phyloP scores from a whole-genome alignment of 192 early-diverging fungal species.

The Coemansia sp. region DNA sequence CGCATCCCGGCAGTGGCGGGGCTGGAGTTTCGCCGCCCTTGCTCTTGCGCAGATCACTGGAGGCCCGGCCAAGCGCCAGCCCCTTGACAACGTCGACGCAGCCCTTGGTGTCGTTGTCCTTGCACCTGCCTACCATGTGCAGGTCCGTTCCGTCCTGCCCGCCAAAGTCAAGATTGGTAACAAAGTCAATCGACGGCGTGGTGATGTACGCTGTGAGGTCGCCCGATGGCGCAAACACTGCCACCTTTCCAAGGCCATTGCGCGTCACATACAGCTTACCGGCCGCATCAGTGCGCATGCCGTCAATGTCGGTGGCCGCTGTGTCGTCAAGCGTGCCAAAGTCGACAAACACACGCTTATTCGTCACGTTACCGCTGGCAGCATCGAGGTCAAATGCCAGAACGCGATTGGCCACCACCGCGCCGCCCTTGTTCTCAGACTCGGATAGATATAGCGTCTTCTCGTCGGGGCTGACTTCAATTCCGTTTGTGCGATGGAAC shows the following conservation, averaged over 20 bases:
- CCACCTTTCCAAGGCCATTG: constrained; percentile 53
- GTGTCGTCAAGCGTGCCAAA: constrained; percentile 51
- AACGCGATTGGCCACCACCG: constrained; percentile 50
- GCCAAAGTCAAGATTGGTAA: constrained; percentile 56
- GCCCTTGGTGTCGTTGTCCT: constrained; percentile 36
- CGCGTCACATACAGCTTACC: constrained; percentile 60
- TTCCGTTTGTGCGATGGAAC: constrained; percentile 58
- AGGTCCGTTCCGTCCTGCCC: constrained; percentile 46
- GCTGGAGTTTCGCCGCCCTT: not conserved
- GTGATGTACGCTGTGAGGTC: constrained; percentile 35
- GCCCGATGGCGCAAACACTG: constrained; percentile 46
- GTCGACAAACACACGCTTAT: constrained; percentile 43
- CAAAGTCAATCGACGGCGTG: constrained; percentile 17
- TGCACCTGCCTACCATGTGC: constrained; percentile 56
- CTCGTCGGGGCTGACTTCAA: constrained; percentile 58
- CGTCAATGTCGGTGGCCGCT: constrained; percentile 52
- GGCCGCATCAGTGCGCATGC: constrained; percentile 53
- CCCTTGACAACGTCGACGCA: constrained; percentile 41
- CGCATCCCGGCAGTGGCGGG: not conserved
- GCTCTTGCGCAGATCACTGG: constrained; percentile 9
- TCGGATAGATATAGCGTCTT: constrained; percentile 58
- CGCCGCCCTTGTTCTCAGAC: constrained; percentile 39
- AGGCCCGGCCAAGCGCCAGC: constrained; percentile 24
- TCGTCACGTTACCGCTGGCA: constrained; percentile 19
- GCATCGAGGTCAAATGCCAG: constrained; percentile 50